A percentile compares a stretch with the other conserved stretches of the same genome.
Conservation (phyloP, 1,284 basidiomycete genomes). For the Moesziomyces globuligerus region DNA sequence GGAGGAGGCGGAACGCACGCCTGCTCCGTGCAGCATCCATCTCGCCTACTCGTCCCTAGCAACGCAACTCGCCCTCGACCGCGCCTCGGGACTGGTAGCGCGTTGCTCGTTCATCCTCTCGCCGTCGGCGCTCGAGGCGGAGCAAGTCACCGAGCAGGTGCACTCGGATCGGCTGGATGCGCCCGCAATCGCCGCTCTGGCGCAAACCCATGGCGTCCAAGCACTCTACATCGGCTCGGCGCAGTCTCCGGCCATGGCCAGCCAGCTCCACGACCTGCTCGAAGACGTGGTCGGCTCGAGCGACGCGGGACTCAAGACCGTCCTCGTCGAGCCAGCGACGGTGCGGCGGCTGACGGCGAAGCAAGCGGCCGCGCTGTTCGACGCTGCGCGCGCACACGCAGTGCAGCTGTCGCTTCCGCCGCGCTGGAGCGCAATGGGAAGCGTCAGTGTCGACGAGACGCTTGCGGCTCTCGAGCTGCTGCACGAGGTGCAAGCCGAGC, state of each 20-base stretch:
- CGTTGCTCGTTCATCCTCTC: conserved; percentile 5
- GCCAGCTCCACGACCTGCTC: conserved; percentile 1
- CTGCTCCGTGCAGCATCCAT: conserved; percentile 1
- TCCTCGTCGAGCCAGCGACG: conserved; percentile 23
- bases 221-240: conserved; percentile 30
- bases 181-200: not conserved
- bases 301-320: not conserved
- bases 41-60: conserved; percentile 17
- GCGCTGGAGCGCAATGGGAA: conserved; percentile 16
- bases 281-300: conserved; percentile 5
- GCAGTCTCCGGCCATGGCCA: not conserved
- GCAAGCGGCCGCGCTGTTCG: conserved; percentile 16
- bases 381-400: conserved; percentile 1
- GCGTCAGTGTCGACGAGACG: conserved; percentile 31
- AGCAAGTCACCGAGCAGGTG: conserved; percentile 1
- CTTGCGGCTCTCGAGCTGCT: conserved; percentile 31
- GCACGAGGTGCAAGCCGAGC: conserved; percentile 17
- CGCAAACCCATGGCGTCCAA: conserved; percentile 3
- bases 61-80: conserved; percentile 3
- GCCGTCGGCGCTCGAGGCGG: not conserved
- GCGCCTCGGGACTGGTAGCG: conserved; percentile 6
- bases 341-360: conserved; percentile 10
- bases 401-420: conserved; percentile 18
- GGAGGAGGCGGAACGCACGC: not conserved
- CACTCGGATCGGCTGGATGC: conserved; percentile 11